Base-by-base conservation (phyloP, 352 stramenopile species). In the Phytophthora vignae region DNA sequence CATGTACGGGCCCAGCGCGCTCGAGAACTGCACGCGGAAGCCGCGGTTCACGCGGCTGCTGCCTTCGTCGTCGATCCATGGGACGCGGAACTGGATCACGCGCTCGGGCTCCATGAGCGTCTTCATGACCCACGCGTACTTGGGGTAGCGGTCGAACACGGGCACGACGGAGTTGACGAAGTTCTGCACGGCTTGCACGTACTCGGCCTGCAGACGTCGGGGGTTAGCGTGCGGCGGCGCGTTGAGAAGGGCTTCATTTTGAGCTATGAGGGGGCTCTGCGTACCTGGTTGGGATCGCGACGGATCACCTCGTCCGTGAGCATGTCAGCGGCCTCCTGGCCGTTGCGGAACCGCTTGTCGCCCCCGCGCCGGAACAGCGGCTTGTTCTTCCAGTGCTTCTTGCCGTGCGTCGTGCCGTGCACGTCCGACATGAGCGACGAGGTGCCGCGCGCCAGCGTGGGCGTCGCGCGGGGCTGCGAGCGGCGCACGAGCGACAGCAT, bases 1-100 rank as follows among this genome's bases (percentile, higher is more conserved):
- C 72, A 99, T 97, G 80, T 99, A 99, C 38, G 96, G 97, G 29
- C 88, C 88, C 60, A 91, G 65, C 27, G 87, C 85, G 67, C 87
- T 94, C 6, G 91, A 98, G 74, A 99, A 99, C 84, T 99, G 98
- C 67, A 99, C 95, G 55, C 97, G 96, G 83, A 97, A 99, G 54
- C 97, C 98, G 36, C 98, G 92, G 83, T 99, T 99, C 67, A 99
- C 96, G 36, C 97, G 91, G 55, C 91, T 90, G 60, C 97, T 98
- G 40, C 97, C 97, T 31, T 90, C 88, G 77, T 99, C 98, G 75
- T 99, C 98, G 65, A 99, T 96, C 97, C 97, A 99, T 11, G 97
- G 93, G 25, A 99, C 95, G 63, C 96, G 94, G 82, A 99, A 99
- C 81, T 98, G 89, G 69, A 96, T 95, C 42, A 98, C 93, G 38